Percentiles rank a stretch among this genome's conserved stretches.
Evolutionary conservation across 139 green algal species (phyloP).

Genomic region (Micractinium sp.): DNA sequence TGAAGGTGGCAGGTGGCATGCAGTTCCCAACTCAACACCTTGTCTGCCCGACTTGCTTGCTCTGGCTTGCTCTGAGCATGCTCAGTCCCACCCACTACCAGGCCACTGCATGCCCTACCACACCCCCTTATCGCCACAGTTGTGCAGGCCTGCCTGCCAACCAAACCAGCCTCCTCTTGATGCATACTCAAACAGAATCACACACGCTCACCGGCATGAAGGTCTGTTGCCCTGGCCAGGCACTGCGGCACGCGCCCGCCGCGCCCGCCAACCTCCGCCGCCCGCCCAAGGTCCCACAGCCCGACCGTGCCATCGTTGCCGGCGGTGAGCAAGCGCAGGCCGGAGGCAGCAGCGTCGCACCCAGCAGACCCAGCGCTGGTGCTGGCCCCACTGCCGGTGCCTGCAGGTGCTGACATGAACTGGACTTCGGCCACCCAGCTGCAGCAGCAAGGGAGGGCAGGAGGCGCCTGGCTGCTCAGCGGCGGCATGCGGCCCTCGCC

Average conservation of each 20-base stretch:
- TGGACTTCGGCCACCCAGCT: slow-evolving; percentile 46
- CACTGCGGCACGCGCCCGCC: slow-evolving; percentile 5
- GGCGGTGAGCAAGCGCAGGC: slow-evolving; percentile 38
- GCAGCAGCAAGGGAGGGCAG: background rate
- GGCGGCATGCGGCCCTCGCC: no score
- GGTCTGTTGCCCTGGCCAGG: background rate
- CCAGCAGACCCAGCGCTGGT: background rate
- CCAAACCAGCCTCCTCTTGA: background rate
- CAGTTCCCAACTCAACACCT: background rate
- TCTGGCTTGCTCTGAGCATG: background rate
- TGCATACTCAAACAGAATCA: background rate
- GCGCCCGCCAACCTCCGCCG: background rate
- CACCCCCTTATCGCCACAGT: background rate
- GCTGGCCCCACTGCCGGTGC: background rate
- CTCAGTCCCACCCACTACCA: background rate
- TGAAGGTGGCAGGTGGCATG: background rate
- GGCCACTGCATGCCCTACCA: no score
- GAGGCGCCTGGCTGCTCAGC: no score
- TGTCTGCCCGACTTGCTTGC: background rate
- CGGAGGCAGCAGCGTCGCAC: background rate
- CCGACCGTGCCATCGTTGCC: slow-evolving; percentile 44
- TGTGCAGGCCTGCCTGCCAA: background rate
- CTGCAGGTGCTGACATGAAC: slow-evolving; percentile 3
- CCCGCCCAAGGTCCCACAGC: slow-evolving; percentile 42
- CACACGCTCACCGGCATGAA: slow-evolving; percentile 11